Evolutionary conservation across 371 early-diverging fungal species (phyloP), one percentile per base, ranked within the genome.

Genomic region (Mucor mucedo): DNA sequence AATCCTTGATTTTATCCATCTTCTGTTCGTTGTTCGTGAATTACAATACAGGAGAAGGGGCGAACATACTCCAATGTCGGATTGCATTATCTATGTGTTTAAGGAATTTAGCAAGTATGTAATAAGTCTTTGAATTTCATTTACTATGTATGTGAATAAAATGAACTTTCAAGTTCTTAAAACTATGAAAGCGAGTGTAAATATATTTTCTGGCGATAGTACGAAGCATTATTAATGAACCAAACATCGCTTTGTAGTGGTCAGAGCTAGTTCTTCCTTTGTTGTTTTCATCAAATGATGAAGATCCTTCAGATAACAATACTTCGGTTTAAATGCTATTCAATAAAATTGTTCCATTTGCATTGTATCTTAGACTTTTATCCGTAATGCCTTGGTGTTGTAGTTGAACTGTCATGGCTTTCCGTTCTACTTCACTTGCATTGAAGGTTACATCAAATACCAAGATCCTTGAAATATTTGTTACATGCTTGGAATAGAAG

Each of bases 201-300:
- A 58, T 53, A 10, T 30, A 56, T 6, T 47, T 39, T 32, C 49
- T 39, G 53, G 58, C 59, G 58, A 67, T 29, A 4, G 55, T 50
- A 7, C 11, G 4, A 14, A 66, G 60, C 55, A 66, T 66, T 28
- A 56, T 28, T 28, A 60, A 16, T 0, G 56, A 33, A n/a, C 60
- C 68, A 48, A 62, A 58, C 58, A 62, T 61, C 1, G 68, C 68
- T 48, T 67, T 67, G 40, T 67, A 58, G 54, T 67, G 59, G 27
- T 55, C 68, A 61, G 58, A 66, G 29, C 5, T 39, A 47, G 58
- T 57, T 47, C 47, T 61, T 4, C 6, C 62, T 45, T 66, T 56
- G 54, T 57, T 21, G n/a, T 54, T 61, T 47, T 66, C 48, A 35
- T 39, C 49, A 61, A 45, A 66, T 47, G 53, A 53, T 38, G 62